Conservation (phyloP, 148 eudicot species). For the Linanthus parryae region DNA sequence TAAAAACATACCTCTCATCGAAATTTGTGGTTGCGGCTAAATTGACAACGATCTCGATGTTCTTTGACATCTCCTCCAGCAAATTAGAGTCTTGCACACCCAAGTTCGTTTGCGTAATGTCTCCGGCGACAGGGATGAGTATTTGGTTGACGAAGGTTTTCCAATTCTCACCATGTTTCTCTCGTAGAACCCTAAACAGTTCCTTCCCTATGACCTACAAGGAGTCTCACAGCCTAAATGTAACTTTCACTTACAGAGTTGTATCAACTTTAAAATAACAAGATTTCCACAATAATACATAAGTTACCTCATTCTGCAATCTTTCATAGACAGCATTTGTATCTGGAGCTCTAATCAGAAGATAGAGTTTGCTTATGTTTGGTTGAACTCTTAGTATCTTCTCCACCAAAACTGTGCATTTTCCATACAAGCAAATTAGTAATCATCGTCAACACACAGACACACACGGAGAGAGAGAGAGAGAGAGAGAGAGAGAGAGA, state of each 20-base stretch:
- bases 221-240: no score
- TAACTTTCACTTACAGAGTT: no score
- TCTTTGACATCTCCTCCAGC: conserved; percentile 2
- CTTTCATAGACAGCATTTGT: conserved; percentile 4
- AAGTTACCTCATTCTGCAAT: conserved; percentile 8
- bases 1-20: conserved; percentile 25
- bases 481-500: no score
- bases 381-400: conserved; percentile 11
- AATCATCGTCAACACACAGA: no score
- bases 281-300: no score
- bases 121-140: conserved; percentile 47
- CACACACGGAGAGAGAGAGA: no score
- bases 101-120: conserved; percentile 41
- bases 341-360: conserved; percentile 11
- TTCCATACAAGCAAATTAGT: neutral
- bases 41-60: conserved; percentile 5
- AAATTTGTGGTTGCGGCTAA: conserved; percentile 11
- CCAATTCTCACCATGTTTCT: conserved; percentile 35
- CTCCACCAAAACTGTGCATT: conserved; percentile 7
- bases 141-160: conserved; percentile 40
- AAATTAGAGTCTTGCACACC: conserved; percentile 22
- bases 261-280: no score
- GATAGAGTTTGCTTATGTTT: conserved; percentile 8
- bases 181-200: conserved; percentile 51
- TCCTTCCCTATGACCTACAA: conserved; percentile 51